Conservation (phyloP, 1,284 basidiomycete genomes). For the Leccinum brunneo-olivaceum region DNA sequence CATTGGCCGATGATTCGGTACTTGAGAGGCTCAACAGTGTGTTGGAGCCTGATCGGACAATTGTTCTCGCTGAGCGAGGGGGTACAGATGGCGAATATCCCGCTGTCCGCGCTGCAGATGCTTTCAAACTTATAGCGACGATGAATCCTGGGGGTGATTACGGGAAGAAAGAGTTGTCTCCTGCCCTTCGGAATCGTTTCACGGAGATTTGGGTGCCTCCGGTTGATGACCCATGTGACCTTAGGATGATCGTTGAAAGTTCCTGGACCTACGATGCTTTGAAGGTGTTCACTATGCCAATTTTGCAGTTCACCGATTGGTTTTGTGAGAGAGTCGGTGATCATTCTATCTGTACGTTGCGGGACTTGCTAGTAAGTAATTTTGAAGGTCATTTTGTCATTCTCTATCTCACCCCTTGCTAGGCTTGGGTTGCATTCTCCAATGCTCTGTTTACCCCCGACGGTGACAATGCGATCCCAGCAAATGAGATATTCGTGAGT, state of each 20-base stretch:
- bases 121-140: slow-evolving; percentile 91
- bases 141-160: slow-evolving; percentile 99
- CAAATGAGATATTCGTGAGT: slow-evolving; percentile 69
- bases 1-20: slow-evolving; percentile 96
- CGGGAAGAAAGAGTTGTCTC: slow-evolving; percentile 98
- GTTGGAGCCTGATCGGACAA: slow-evolving; percentile 82
- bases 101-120: slow-evolving; percentile 55
- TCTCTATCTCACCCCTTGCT: slow-evolving; percentile 12
- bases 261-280: slow-evolving; percentile 67
- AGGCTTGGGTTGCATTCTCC: slow-evolving; percentile 92
- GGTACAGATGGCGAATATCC: slow-evolving; percentile 69
- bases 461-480: slow-evolving; percentile 34
- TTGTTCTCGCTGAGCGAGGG: slow-evolving; percentile 91
- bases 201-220: slow-evolving; percentile 99
- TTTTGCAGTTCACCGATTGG: slow-evolving; percentile 85
- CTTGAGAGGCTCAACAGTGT: slow-evolving; percentile 97
- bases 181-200: slow-evolving; percentile 94
- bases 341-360: slow-evolving; percentile 65
- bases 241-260: slow-evolving; percentile 73
- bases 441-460: slow-evolving; percentile 52
- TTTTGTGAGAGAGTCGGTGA: slow-evolving; percentile 64
- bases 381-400: not conserved
- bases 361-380: slow-evolving; percentile 79
- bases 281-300: slow-evolving; percentile 49
- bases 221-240: slow-evolving; percentile 71